Percentiles rank a stretch among this genome's conserved stretches.
phyloP scores from a whole-genome alignment of 148 eudicot species.

The Rhododendron griersonianum region DNA sequence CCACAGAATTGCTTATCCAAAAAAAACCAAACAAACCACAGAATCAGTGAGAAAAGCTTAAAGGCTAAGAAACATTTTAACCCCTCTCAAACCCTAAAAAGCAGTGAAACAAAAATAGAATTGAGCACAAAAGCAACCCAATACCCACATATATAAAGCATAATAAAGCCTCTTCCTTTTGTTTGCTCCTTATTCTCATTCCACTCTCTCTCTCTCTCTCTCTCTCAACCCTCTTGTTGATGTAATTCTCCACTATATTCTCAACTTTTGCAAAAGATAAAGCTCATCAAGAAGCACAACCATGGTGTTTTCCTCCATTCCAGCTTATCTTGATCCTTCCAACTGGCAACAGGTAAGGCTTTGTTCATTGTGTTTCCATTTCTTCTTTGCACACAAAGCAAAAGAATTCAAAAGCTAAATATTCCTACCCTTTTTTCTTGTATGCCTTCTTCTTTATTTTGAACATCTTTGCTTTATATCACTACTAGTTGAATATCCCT shows the following conservation, averaged over 20 bases:
- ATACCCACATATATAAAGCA: constrained; percentile 29
- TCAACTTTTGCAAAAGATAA: constrained; percentile 57
- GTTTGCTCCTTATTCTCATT: constrained; percentile 52
- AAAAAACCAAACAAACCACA: background rate
- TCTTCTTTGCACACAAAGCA: constrained; percentile 30
- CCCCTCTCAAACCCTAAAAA: constrained; percentile 44
- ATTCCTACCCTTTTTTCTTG: constrained; percentile 30
- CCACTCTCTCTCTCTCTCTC: constrained; percentile 23
- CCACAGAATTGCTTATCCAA: background rate
- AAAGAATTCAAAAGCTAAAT: constrained; percentile 16
- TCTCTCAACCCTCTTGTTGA: constrained; percentile 18
- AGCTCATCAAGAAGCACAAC: constrained; percentile 18
- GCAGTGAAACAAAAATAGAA: constrained; percentile 17
- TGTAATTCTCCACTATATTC: constrained; percentile 62
- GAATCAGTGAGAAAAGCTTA: constrained; percentile 30
- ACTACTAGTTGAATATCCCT: constrained; percentile 40
- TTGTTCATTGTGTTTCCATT: background rate
- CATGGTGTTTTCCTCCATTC: constrained; percentile 72
- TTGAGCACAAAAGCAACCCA: constrained; percentile 18
- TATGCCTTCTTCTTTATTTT: constrained; percentile 11
- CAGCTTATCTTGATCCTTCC: constrained; percentile 66
- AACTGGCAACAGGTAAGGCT: constrained; percentile 59
- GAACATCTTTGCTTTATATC: constrained; percentile 7
- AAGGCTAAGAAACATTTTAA: constrained; percentile 30
- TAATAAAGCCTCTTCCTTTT: constrained; percentile 57